Base-by-base conservation (phyloP, 441 rosid species). In the Gossypium schwendimanii region DNA sequence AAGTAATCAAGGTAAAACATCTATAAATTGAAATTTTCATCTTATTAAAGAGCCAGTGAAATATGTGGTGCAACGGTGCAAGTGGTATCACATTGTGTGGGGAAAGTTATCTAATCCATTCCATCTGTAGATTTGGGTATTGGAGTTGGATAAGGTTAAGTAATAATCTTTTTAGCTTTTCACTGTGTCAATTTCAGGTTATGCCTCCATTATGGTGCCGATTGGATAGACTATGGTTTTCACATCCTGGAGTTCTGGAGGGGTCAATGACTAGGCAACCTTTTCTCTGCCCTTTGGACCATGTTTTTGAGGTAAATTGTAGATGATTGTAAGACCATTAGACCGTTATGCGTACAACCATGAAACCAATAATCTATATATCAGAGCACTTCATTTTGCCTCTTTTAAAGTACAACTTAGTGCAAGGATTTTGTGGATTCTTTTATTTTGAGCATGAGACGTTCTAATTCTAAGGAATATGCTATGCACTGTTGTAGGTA, bases 141-240 rank as follows among this genome's bases (percentile, higher is more conserved):
- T 52, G 54, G 24, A 39, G 33, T 62, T 73, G 39, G 28, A 63
- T 9, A 52, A 50, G 45, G 60, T 52, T 68, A 52, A 17, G 47
- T 28, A 68, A 68, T 68, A 23, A 67, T 62, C 36, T 24, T 57
- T 31, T 57, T 26, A 28, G 41, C 52, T 28, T 55, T 73, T 62
- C 54, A 67, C 53, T 36, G 45, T 59, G 63, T 55, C 64, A 24
- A 47, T 82, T 79, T 82, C 84, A 95, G 98, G 90, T 95, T 70
- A 88, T 95, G 96, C 99, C 99, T 74, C 94, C 97, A 18, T 69
- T 93, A 71, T 95, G 99, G 99, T 95, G 99, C 86, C 89, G 98
- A 87, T 73, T 95, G 86, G 99, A 95, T 75, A 89, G 98, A 79
- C 83, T 95, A 64, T 95, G 99, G 99, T 95, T 93, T 87, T 83